Evolutionary conservation across 768 basidiomycete species (phyloP), one percentile per base, ranked within the genome.

Genomic region (Boletus subcaerulescens): DNA sequence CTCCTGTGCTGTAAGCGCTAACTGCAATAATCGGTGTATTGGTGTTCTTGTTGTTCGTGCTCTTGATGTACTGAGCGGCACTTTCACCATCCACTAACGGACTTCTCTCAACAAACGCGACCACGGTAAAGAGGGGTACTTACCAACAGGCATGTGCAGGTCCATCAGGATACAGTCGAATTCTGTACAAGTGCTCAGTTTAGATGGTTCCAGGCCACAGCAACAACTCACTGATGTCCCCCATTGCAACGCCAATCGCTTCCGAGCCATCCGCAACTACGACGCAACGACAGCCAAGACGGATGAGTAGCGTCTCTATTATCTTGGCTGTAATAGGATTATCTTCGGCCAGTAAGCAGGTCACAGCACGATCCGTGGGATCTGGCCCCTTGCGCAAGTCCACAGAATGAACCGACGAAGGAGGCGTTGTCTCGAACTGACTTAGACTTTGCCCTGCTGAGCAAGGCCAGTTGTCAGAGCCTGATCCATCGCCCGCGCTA

Each of bases 291-390:
- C 96, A 98, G 2, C 97, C 97, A 56, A 98, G 82, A 35, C 95
- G 86, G 57, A 92, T 89, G 45, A 99, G 81, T 43, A 98, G 73
- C 3, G 95, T 98, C 71, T 98, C 94, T 46, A 98, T 87, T 46
- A 99, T 98, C 77, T 98, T 98, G 32, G 91, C 91, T 0, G 94
- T 96, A 60, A 98, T 98, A 2, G 97, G 97, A 65, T 99, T 98
- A 64, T 98, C 94, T 70, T 98, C 97, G 1, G 96, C 97, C 35
- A 99, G 80, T 26, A 99, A 71, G 65, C 93, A 94, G 39, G 94
- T 97, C 50, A 98, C 87, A n/a, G 88, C 86, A 39, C 92, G 84
- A 67, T 95, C 93, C 53, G 71, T 80, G n/a, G 82, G 85, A 67
- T 92, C 90, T 5, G 86, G 85, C 2, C 81, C 85, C 71, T 84